Base-by-base conservation (phyloP, 495 filamentous ascomycete genomes). In the Parmelia sp. region DNA sequence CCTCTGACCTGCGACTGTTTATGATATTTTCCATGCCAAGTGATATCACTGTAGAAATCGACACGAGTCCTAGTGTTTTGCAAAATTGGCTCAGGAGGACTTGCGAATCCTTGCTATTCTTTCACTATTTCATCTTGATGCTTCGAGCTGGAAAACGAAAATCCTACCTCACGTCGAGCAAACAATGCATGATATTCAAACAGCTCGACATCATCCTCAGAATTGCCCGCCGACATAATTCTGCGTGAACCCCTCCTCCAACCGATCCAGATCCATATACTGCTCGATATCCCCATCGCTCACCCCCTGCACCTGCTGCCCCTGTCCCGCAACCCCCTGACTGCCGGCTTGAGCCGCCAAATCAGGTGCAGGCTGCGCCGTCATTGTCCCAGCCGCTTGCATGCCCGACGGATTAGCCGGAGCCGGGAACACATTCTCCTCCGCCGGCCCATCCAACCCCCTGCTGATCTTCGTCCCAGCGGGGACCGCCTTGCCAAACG, bases 401-500 rank as follows among this genome's bases (percentile, higher is more conserved):
- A 55, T 55, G 27, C 17, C 15, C 36, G 40, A 33, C 66, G 29
- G 57, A 4, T 4, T 14, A 12, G 11, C 17, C n/a, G n/a, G n/a
- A 27, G 29, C 40, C 27, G 70, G 66, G 44, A 70, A 69, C 5
- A 47, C 62, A 25, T 58, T 62, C 29, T 63, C 64, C 40, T 67
- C 71, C 21, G 60, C 42, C 23, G 64, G 66, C 35, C 67, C 72
- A 64, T 77, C 71, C 39, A 74, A 49, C 1, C 69, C 76, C 35
- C 61, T 63, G 51, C 68, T 70, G 35, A 82, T 67, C 62, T 68
- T 72, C 42, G 73, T 74, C 11, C 67, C 68, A 1, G 58, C 29
- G 12, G 80, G 80, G 19, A 84, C 73, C 31, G 79, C 75, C 62
- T 51, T 59, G 14, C 78, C 78, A 44, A 84, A 72, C 3, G 80